These are phyloP conservation scores for Protomyces inouyei DNA, from an alignment of 1,139 yeast genomes.

Conservation along the genomic window DNA sequence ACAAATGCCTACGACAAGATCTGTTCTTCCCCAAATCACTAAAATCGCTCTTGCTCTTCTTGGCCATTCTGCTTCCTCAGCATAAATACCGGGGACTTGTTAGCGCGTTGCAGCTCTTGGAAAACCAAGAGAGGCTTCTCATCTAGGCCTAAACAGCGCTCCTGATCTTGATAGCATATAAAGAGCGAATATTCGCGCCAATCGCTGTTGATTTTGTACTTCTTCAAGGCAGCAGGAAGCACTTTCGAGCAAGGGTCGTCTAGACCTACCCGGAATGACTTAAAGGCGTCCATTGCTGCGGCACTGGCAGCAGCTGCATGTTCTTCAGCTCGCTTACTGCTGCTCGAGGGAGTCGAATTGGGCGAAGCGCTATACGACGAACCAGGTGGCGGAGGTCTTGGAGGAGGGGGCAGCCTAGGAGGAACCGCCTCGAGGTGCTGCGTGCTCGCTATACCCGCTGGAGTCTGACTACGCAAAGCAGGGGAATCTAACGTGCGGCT, in stretches of 20 bases:
- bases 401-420: constrained; percentile 11
- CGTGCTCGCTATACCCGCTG: neutral
- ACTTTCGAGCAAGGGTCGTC: constrained; percentile 91
- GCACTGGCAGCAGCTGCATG: neutral
- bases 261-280: constrained; percentile 78
- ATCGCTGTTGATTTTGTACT: constrained; percentile 76
- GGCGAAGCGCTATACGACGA: neutral
- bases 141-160: constrained; percentile 71
- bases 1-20: too few relatives aligned
- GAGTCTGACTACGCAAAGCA: neutral
- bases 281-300: constrained; percentile 57
- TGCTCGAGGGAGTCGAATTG: neutral
- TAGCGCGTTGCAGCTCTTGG: constrained; percentile 79
- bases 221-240: constrained; percentile 80
- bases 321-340: neutral
- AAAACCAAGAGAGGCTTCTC: constrained; percentile 89
- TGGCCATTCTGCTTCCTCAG: constrained; percentile 45
- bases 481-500: neutral
- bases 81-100: constrained; percentile 91
- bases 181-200: constrained; percentile 88
- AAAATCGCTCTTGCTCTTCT: neutral
- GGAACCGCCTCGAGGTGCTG: neutral
- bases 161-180: constrained; percentile 66
- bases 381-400: constrained; percentile 26
- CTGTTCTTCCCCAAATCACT: neutral